phyloP scores from a whole-genome alignment of 371 early-diverging fungal genomes.

The Syncephalis plumigaleata region DNA sequence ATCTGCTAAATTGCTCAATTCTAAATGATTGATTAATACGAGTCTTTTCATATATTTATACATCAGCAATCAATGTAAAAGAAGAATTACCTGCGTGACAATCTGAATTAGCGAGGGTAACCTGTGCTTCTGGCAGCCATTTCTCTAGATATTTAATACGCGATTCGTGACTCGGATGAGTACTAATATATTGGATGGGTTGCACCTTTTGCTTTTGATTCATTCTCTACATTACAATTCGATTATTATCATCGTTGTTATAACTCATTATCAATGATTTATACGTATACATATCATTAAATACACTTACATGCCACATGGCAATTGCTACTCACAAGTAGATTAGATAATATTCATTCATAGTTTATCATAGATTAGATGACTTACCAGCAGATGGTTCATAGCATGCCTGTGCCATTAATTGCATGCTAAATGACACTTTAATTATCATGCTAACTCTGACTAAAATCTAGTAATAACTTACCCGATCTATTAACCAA shows the following conservation, averaged over 20 bases:
- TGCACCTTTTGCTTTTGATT: slow-evolving; percentile 10
- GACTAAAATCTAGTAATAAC: neutral
- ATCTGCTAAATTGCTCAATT: neutral
- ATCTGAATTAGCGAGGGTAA: slow-evolving; percentile 13
- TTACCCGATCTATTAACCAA: neutral
- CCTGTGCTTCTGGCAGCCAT: slow-evolving; percentile 50
- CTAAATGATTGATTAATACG: neutral
- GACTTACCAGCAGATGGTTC: slow-evolving; percentile 39
- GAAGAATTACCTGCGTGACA: slow-evolving; percentile 6
- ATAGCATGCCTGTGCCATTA: slow-evolving; percentile 89
- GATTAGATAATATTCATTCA: neutral
- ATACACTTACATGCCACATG: slow-evolving; percentile 28
- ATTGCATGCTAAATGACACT: slow-evolving; percentile 29
- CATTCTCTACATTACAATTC: slow-evolving; percentile 18
- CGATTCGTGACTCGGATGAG: slow-evolving; percentile 67
- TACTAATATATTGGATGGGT: slow-evolving; percentile 53
- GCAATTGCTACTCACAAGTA: slow-evolving; percentile 15
- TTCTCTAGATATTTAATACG: slow-evolving; percentile 48
- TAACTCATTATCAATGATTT: too few relatives aligned
- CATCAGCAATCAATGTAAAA: neutral
- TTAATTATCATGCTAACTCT: neutral
- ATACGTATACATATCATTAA: neutral
- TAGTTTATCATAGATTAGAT: neutral
- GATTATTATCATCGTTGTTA: too few relatives aligned
- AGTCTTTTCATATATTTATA: neutral